A percentile compares a stretch with the other conserved stretches of the same genome.
These are phyloP conservation scores for Leccinum longicurvipes DNA, from an alignment of 768 basidiomycete genomes.

Conservation along the genomic window DNA sequence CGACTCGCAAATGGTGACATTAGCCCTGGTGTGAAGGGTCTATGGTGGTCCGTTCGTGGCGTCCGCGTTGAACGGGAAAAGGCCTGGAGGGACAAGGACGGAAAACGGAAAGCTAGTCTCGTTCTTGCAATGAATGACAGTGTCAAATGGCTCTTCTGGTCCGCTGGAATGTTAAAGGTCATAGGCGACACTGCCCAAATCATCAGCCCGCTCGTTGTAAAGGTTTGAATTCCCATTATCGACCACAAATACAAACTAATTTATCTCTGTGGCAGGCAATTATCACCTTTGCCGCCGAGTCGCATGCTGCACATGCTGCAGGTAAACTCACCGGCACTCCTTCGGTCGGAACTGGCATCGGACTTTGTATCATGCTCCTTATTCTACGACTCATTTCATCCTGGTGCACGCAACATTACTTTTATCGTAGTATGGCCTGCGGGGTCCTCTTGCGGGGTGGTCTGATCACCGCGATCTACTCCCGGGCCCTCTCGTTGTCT, in stretches of 20 bases:
- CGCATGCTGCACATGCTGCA: slow-evolving; percentile 47
- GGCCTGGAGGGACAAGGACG: too few species aligned
- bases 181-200: too few species aligned
- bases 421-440: too few species aligned
- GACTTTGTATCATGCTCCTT: slow-evolving; percentile 68
- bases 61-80: too few species aligned
- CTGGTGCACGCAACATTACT: slow-evolving; percentile 65
- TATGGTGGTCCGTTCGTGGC: too few species aligned
- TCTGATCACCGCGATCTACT: slow-evolving; percentile 84
- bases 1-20: too few species aligned
- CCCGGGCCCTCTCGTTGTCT: slow-evolving; percentile 70
- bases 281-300: slow-evolving; percentile 64
- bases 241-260: not conserved
- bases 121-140: slow-evolving; percentile 71
- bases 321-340: slow-evolving; percentile 40
- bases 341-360: slow-evolving; percentile 59
- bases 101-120: slow-evolving; percentile 61
- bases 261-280: slow-evolving; percentile 45
- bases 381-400: slow-evolving; percentile 64
- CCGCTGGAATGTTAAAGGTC: too few species aligned
- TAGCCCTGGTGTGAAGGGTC: too few species aligned
- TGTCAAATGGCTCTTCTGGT: too few species aligned
- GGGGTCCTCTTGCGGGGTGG: slow-evolving; percentile 84
- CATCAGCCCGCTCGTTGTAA: slow-evolving; percentile 74
- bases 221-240: slow-evolving; percentile 38